Base-by-base conservation (phyloP, 352 stramenopile species). In the Phytophthora pseudosyringae region DNA sequence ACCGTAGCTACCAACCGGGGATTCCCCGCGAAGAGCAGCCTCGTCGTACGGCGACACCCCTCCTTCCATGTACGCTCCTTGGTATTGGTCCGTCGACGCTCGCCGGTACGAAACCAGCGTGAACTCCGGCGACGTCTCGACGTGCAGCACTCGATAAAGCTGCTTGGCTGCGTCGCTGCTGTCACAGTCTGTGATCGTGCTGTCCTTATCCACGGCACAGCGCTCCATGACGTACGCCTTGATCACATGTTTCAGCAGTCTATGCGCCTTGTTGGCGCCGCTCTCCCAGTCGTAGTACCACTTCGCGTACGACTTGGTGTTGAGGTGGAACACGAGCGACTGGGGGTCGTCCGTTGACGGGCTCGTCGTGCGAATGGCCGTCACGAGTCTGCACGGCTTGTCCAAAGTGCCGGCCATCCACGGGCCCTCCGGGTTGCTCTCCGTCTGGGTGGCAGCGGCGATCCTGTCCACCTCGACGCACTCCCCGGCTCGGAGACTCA, bases 271-370 rank as follows among this genome's bases (percentile, higher is more conserved):
- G 45, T 81, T 92, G 25, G 81, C 79, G 0, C 75, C 83, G 39
- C 81, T 89, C 54, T 87, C 83, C 83, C 83, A 92, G 50, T 89
- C 77, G 56, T 90, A 92, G 54, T 89, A 92, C 83, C 83, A 92
- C 1, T 78, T 21, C 21, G 67, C 69, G 43, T 74, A 72, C 10
- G 76, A 58, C 44, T 82, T 77, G 6, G 66, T 29, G 44, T 91
- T 89, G 21, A 90, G 61, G 53, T 89, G 62, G 50, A 80, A 90
- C 11, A 83, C 12, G 12, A 71, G 57, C 12, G 60, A 52, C n/a
- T 69, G 67, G 7, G 62, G 33, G 5, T 75, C 59, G 18, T 63
- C 48, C 7, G 64, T 58, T 25, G 69, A 25, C 16, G 40, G 46
- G 29, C 21, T 51, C 8, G 55, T 9, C 13, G 50, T 10, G 4